Evolutionary conservation across 306 rosid species (phyloP).

Genomic region (Vigna reflexopilosa): DNA sequence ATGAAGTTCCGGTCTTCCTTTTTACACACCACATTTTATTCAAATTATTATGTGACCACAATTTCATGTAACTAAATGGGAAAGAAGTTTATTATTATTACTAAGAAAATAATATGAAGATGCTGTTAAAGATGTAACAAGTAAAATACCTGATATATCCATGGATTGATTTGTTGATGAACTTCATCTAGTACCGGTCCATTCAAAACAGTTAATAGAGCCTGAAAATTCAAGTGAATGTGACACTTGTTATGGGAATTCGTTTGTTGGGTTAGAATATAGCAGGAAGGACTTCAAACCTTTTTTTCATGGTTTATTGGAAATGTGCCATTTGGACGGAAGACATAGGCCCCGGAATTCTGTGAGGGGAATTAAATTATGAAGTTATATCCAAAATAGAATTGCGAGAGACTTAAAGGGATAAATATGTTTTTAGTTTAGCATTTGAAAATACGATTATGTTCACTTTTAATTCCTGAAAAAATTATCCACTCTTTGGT

Average conservation of each 20-base stretch:
- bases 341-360: conserved; percentile 67
- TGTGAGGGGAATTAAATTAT: conserved; percentile 42
- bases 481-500: background rate
- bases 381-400: conserved; percentile 14
- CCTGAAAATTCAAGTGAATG: conserved; percentile 46
- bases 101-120: conserved; percentile 33
- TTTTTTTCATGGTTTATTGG: conserved; percentile 48
- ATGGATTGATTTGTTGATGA: conserved; percentile 63
- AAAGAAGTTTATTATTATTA: conserved; percentile 36
- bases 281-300: conserved; percentile 48
- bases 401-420: conserved; percentile 4
- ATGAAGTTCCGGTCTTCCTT: no score
- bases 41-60: conserved; percentile 26
- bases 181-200: conserved; percentile 67
- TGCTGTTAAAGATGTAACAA: conserved; percentile 29
- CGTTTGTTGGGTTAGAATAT: conserved; percentile 1
- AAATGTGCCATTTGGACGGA: conserved; percentile 64
- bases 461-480: conserved; percentile 1
- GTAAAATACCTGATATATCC: conserved; percentile 66
- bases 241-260: background rate
- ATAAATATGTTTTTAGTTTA: background rate
- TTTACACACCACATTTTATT: no score
- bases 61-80: conserved; percentile 10
- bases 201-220: conserved; percentile 53
- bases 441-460: background rate